phyloP scores from a whole-genome alignment of 192 early-diverging fungal genomes.

The Cetraspora pellucida region DNA sequence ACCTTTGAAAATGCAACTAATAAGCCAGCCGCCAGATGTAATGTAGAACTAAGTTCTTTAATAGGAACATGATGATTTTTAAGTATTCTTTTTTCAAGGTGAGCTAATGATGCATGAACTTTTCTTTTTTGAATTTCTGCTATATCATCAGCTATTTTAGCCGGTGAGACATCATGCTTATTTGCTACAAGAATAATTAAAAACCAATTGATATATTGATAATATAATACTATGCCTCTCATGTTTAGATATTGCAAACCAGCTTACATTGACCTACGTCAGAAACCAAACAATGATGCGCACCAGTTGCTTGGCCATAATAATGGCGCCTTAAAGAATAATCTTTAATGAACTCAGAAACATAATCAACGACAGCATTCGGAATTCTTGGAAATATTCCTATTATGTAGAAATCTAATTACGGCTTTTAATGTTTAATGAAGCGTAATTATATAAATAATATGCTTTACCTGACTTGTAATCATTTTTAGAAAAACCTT shows the following conservation, averaged over 20 bases:
- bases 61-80: conserved; percentile 39
- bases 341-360: conserved; percentile 57
- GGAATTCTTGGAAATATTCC: conserved; percentile 46
- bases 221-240: too few species aligned
- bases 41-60: conserved; percentile 49
- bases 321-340: conserved; percentile 55
- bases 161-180: neutral
- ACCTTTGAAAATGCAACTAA: conserved; percentile 45
- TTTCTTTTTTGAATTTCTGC: neutral
- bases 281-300: conserved; percentile 38
- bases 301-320: conserved; percentile 53
- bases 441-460: neutral
- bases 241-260: too few species aligned
- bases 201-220: neutral
- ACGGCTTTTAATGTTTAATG: neutral
- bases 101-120: neutral
- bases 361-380: conserved; percentile 48
- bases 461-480: conserved; percentile 37
- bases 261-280: conserved; percentile 6
- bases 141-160: conserved; percentile 5
- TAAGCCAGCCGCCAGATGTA: conserved; percentile 60
- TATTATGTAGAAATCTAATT: neutral
- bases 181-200: neutral
- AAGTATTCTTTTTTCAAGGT: neutral
- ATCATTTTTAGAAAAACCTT: conserved; percentile 37